A percentile compares a stretch with the other conserved stretches of the same genome.
These are phyloP conservation scores for Mycena maculata DNA, from an alignment of 768 basidiomycete species.

Conservation along the genomic window DNA sequence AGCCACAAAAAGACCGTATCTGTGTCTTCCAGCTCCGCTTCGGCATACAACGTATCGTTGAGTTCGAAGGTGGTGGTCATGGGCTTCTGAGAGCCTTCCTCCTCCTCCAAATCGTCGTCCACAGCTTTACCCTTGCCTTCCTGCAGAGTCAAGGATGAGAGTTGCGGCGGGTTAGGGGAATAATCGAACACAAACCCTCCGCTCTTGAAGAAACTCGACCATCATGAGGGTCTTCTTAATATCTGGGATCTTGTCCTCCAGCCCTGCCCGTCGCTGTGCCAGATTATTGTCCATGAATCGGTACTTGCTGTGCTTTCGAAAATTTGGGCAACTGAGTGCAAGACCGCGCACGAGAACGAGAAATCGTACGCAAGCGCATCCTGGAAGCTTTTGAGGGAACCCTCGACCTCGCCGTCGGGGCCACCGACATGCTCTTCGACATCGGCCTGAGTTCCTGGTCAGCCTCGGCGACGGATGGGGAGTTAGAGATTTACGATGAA, in stretches of 20 bases:
- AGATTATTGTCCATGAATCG: slow-evolving; percentile 96
- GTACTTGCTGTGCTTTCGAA: slow-evolving; percentile 86
- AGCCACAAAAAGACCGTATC: slow-evolving; percentile 96
- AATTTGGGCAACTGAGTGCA: slow-evolving; percentile 30
- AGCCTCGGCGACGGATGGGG: neutral
- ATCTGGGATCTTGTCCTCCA: slow-evolving; percentile 97
- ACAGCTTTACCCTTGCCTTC: slow-evolving; percentile 66
- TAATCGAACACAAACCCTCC: slow-evolving; percentile 62
- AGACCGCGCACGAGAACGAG: slow-evolving; percentile 28
- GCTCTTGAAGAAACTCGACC: slow-evolving; percentile 83
- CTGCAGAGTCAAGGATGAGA: slow-evolving; percentile 49
- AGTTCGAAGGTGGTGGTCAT: slow-evolving; percentile 92
- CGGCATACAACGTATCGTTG: slow-evolving; percentile 94
- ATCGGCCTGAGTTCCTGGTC: slow-evolving; percentile 67
- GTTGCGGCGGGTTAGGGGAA: neutral
- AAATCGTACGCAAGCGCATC: slow-evolving; percentile 90
- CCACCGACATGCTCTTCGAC: slow-evolving; percentile 89
- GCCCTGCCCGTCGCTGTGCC: slow-evolving; percentile 76
- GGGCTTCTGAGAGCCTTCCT: slow-evolving; percentile 61
- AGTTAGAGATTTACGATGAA: slow-evolving; percentile 81
- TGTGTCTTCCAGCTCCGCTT: slow-evolving; percentile 87
- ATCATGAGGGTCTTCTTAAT: slow-evolving; percentile 92
- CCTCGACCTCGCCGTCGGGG: slow-evolving; percentile 81
- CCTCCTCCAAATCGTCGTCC: slow-evolving; percentile 65
- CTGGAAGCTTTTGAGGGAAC: slow-evolving; percentile 82